Base-by-base conservation (phyloP, 2,329 filamentous ascomycete genomes). In the Fusarium sp. region DNA sequence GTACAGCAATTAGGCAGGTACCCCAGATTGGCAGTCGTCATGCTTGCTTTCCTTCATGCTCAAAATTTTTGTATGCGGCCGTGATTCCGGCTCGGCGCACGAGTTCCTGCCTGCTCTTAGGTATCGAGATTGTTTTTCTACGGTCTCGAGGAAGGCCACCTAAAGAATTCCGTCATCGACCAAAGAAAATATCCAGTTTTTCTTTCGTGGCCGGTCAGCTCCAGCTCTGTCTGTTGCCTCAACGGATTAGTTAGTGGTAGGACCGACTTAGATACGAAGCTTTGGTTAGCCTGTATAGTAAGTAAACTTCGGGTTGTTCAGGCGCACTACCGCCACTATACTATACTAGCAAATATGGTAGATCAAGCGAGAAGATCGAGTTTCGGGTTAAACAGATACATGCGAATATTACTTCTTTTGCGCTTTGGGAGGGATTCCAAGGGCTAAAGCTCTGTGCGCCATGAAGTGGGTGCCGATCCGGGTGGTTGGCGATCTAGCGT, bases 401-500 rank as follows among this genome's bases (percentile, higher is more conserved):
- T 49, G 45, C 54, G 55, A 41, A 67, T 42, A 59, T 53, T 55
- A 50, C 48, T 50, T 47, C 54, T 53, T 69, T 51, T 37, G 34
- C 25, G 18, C 21, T 42, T 16, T 41, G 32, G 32, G 49, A 42
- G 32, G 48, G 30, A 55, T 55, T 8, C 42, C 46, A 28, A 32
- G 27, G 20, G 46, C 46, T 34, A 48, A 67, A 70, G 57, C 50
- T 51, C 54, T 57, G 65, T 59, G 55, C 48, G 45, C 37, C 42
- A 50, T 59, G 59, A 56, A 63, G 55, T 57, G 59, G 67, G 66
- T 62, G 48, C 42, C 47, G 46, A 63, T 63, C 57, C 42, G 59
- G 65, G 61, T 66, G 64, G 65, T 62, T 56, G 68, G 64, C 64
- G 68, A 72, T 71, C 68, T 68, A 69, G 68, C 68, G 68, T 71